These are phyloP conservation scores for Straminergon stramineum DNA, from an alignment of 225 moss, liverwort and hornwort species.

Conservation along the genomic window DNA sequence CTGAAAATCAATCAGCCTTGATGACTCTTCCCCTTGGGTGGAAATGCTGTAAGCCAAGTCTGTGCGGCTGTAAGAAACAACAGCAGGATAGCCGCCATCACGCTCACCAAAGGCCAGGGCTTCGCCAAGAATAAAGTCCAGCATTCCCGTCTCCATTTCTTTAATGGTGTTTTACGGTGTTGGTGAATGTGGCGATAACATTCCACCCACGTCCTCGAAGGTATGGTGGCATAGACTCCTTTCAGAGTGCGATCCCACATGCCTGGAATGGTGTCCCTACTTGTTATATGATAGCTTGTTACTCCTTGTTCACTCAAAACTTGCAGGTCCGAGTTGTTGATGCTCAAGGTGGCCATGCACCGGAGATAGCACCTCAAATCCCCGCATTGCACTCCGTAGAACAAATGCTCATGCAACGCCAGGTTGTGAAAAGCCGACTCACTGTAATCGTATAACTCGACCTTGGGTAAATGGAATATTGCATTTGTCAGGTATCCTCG, in stretches of 20 bases:
- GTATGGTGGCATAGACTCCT: background rate
- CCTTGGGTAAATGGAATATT: background rate
- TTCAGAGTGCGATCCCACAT: background rate
- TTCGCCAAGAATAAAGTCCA: background rate
- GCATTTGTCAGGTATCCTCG: background rate
- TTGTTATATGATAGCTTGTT: background rate
- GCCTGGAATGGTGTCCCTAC: background rate
- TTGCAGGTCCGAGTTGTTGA: background rate
- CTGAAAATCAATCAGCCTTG: background rate
- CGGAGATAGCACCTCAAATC: background rate
- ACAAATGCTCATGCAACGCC: background rate
- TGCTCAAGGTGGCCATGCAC: background rate
- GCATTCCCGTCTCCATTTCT: background rate
- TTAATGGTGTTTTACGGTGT: background rate
- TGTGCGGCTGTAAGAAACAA: background rate
- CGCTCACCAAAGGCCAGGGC: background rate
- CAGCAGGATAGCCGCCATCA: background rate
- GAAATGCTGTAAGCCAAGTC: background rate
- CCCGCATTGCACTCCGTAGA: background rate
- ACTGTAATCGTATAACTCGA: background rate
- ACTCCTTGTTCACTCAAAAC: background rate
- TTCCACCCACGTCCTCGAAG: background rate
- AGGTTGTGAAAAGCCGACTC: background rate
- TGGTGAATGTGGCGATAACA: background rate
- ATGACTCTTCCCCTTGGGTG: background rate